These are phyloP conservation scores for Schrenkiella parvula DNA, from an alignment of 345 rosid species.

Conservation along the genomic window DNA sequence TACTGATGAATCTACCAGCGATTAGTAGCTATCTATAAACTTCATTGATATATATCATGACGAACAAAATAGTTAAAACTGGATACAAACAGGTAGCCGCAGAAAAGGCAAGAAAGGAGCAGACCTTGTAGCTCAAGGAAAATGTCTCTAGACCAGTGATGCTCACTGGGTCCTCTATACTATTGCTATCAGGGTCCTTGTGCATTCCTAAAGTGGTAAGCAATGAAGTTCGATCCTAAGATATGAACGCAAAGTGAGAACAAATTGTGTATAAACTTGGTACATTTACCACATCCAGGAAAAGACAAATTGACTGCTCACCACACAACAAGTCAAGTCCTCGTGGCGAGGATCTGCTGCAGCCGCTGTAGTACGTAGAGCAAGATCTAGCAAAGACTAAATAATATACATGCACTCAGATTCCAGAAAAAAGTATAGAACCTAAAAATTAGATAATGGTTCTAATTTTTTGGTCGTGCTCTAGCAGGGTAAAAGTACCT, in stretches of 20 bases:
- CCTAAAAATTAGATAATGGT: slow-evolving; percentile 1
- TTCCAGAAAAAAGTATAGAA: background rate
- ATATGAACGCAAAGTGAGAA: slow-evolving; percentile 28
- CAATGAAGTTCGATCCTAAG: slow-evolving; percentile 82
- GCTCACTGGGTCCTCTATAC: slow-evolving; percentile 63
- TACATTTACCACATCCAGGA: slow-evolving; percentile 13
- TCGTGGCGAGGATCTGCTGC: slow-evolving; percentile 96
- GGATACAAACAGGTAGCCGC: background rate
- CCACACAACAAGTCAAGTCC: slow-evolving; percentile 94
- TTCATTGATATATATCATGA: background rate
- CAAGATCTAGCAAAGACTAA: slow-evolving; percentile 95
- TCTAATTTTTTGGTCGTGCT: background rate
- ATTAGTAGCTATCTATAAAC: background rate
- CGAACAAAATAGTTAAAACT: background rate
- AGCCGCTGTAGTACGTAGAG: slow-evolving; percentile 91
- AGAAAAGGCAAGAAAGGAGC: slow-evolving; percentile 4
- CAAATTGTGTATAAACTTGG: background rate
- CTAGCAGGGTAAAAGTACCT: slow-evolving; percentile 42
- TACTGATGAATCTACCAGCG: background rate
- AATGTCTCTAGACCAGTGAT: slow-evolving; percentile 95
- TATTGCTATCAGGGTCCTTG: slow-evolving; percentile 53
- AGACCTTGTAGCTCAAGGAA: slow-evolving; percentile 93
- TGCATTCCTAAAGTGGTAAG: slow-evolving; percentile 68
- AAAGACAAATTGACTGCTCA: slow-evolving; percentile 36
- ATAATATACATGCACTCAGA: slow-evolving; percentile 13